phyloP scores from a whole-genome alignment of 1,284 basidiomycete genomes.

The Phellopilus nigrolimitatus region DNA sequence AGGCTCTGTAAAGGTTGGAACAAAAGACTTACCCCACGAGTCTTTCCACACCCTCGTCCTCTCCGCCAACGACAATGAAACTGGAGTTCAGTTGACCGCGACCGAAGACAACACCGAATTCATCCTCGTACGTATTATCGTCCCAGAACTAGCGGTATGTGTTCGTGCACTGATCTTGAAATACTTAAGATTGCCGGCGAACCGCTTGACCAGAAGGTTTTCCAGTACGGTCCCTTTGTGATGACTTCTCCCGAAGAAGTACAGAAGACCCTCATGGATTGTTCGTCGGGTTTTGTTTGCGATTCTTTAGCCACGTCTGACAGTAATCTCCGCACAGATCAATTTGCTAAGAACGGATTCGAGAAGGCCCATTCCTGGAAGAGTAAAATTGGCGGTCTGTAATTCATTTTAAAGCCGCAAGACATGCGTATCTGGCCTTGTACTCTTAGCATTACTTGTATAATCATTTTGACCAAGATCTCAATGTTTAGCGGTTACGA shows the following conservation, averaged over 20 bases:
- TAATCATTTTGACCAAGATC: neutral
- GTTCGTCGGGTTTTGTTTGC: conserved; percentile 35
- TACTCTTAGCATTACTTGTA: neutral
- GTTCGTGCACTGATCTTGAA: conserved; percentile 19
- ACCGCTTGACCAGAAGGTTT: conserved; percentile 83
- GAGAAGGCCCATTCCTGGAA: conserved; percentile 88
- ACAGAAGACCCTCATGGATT: conserved; percentile 79
- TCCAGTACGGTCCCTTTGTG: conserved; percentile 87
- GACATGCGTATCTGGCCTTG: neutral
- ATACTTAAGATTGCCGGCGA: conserved; percentile 71
- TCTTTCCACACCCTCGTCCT: conserved; percentile 77
- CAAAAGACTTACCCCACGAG: conserved; percentile 44
- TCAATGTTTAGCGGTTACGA: neutral
- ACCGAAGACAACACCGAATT: conserved; percentile 61
- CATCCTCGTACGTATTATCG: conserved; percentile 48
- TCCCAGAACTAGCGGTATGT: neutral
- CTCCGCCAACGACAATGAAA: conserved; percentile 49
- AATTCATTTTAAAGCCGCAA: no score
- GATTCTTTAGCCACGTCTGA: neutral
- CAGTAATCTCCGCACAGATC: conserved; percentile 41
- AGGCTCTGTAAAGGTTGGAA: conserved; percentile 57
- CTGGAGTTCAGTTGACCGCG: conserved; percentile 59
- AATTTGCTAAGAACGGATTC: conserved; percentile 79
- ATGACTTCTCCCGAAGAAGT: conserved; percentile 81
- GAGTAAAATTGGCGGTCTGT: conserved; percentile 63